Evolutionary conservation across 306 rosid genomes (phyloP).

Genomic region (Datisca glomerata): DNA sequence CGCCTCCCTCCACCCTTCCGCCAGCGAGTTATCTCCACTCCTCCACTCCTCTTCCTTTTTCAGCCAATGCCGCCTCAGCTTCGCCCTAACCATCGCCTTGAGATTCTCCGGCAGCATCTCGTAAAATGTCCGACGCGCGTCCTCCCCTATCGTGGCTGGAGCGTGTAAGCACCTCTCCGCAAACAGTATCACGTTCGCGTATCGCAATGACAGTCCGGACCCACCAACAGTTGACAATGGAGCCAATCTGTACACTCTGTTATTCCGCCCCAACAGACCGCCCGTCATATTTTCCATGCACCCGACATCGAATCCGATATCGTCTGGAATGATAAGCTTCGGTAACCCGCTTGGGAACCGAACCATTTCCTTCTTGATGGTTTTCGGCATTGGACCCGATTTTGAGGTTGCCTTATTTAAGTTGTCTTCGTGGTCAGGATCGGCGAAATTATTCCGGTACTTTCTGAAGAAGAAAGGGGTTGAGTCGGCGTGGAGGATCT

Average conservation of each 20-base stretch:
- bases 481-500: background rate
- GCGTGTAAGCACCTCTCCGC: conserved; percentile 38
- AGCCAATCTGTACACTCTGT: conserved; percentile 23
- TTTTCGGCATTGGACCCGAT: conserved; percentile 13
- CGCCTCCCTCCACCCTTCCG: conserved; percentile 23
- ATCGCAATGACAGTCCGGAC: conserved; percentile 37
- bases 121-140: conserved; percentile 32
- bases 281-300: background rate
- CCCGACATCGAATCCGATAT: background rate
- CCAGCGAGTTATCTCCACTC: conserved; percentile 11
- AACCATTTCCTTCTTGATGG: background rate
- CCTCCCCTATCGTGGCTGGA: conserved; percentile 22
- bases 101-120: conserved; percentile 53
- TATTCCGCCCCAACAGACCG: conserved; percentile 4
- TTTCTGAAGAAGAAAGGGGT: background rate
- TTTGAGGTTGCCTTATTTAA: background rate
- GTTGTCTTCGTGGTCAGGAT: conserved; percentile 4
- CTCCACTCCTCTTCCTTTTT: conserved; percentile 13
- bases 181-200: conserved; percentile 42
- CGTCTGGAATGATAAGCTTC: background rate
- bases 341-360: conserved; percentile 3
- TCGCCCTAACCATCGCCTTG: conserved; percentile 20
- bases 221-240: conserved; percentile 45
- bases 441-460: background rate
- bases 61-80: conserved; percentile 18